phyloP scores from a whole-genome alignment of 2,329 filamentous ascomycete species.

The Curvularia hawaiiensis region DNA sequence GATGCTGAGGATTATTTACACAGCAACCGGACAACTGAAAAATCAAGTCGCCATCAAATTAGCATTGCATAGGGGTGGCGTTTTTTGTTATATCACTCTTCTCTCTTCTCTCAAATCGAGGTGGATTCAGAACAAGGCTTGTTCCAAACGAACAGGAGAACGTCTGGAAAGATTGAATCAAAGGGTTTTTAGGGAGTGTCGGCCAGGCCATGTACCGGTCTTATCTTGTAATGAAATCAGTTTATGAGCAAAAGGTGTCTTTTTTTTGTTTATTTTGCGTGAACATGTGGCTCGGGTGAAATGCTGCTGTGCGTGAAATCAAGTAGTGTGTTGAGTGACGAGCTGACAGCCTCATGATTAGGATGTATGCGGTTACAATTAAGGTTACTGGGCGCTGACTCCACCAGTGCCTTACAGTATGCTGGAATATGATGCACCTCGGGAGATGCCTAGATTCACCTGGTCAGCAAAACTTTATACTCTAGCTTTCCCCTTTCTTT shows the following conservation, averaged over 20 bases:
- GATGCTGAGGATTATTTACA: neutral
- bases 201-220: neutral
- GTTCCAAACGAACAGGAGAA: neutral
- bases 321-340: too few species aligned
- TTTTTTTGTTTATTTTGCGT: neutral
- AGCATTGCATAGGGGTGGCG: constrained; percentile 6
- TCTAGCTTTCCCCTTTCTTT: too few species aligned
- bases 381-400: too few species aligned
- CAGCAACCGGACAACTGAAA: neutral
- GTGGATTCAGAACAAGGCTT: neutral
- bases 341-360: too few species aligned
- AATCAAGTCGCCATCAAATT: neutral
- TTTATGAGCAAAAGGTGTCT: neutral
- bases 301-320: neutral
- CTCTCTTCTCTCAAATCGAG: neutral
- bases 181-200: neutral
- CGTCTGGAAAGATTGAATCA: neutral
- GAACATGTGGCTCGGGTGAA: neutral
- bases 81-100: neutral
- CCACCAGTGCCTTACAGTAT: too few species aligned
- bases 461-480: too few species aligned
- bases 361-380: too few species aligned
- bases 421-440: too few species aligned
- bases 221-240: neutral
- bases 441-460: too few species aligned